Evolutionary conservation across 1,284 basidiomycete genomes (phyloP).

Genomic region (Phylloporus sp.): DNA sequence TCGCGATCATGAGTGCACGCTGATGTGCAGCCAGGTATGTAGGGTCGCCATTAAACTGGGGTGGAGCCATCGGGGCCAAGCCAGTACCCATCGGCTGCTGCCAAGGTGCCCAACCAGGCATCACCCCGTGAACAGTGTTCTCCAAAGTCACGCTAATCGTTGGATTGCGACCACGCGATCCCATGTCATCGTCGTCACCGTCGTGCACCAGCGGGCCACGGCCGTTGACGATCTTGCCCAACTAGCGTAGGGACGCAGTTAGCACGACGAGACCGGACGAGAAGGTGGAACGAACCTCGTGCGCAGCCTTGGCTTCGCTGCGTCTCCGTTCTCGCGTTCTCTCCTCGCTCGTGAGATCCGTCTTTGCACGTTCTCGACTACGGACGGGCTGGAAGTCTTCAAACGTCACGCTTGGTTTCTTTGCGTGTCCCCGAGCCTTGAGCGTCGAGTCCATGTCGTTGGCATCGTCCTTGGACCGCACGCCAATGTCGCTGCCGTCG

Average conservation of each 20-base stretch:
- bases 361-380: slow-evolving; percentile 36
- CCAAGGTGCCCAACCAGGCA: slow-evolving; percentile 33
- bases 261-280: slow-evolving; percentile 8
- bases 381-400: slow-evolving; percentile 39
- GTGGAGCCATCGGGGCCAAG: slow-evolving; percentile 31
- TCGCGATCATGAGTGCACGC: slow-evolving; percentile 79
- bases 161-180: slow-evolving; percentile 18
- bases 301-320: slow-evolving; percentile 75
- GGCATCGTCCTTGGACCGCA: slow-evolving; percentile 31
- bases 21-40: slow-evolving; percentile 72
- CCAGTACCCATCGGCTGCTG: slow-evolving; percentile 35
- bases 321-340: slow-evolving; percentile 69
- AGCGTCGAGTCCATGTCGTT: slow-evolving; percentile 42
- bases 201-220: slow-evolving; percentile 59
- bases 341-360: slow-evolving; percentile 47
- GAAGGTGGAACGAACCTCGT: slow-evolving; percentile 59
- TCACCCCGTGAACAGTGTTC: slow-evolving; percentile 38
- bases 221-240: slow-evolving; percentile 81
- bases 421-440: slow-evolving; percentile 42
- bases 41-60: slow-evolving; percentile 49
- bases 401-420: slow-evolving; percentile 67
- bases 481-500: slow-evolving; percentile 72
- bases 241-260: slow-evolving; percentile 43
- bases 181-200: slow-evolving; percentile 55
- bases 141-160: slow-evolving; percentile 52